Percentiles rank a stretch among this genome's conserved stretches.
Evolutionary conservation across 495 filamentous ascomycete genomes (phyloP).

Genomic region (Trichoderma asperelloides): DNA sequence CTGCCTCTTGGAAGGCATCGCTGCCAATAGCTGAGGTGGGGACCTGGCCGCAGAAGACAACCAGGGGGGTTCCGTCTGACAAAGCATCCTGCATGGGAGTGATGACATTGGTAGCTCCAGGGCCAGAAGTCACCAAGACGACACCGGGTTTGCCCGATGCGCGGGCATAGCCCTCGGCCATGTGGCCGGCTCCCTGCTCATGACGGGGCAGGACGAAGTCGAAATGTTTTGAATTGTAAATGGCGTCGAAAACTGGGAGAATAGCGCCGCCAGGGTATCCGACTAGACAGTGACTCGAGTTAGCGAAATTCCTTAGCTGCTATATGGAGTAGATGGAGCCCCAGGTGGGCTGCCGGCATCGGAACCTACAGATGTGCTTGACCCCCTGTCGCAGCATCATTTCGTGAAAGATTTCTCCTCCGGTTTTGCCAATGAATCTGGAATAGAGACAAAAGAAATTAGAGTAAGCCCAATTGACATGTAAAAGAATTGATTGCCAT

Average conservation of each 20-base stretch:
- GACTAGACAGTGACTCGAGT: conserved; percentile 31
- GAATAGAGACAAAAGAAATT: background rate
- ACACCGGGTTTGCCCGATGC: conserved; percentile 68
- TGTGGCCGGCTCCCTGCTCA: conserved; percentile 74
- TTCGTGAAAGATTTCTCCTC: conserved; percentile 97
- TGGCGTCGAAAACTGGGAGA: conserved; percentile 76
- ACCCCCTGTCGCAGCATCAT: conserved; percentile 94
- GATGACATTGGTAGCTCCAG: conserved; percentile 70
- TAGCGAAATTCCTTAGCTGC: conserved; percentile 7
- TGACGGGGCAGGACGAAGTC: conserved; percentile 67
- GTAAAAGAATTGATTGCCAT: background rate
- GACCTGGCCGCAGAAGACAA: conserved; percentile 75
- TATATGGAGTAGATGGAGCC: background rate
- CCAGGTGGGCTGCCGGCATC: background rate
- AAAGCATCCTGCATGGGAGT: conserved; percentile 74
- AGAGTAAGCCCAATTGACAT: background rate
- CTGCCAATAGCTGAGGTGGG: conserved; percentile 63
- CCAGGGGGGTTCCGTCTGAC: conserved; percentile 69
- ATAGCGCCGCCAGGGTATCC: conserved; percentile 74
- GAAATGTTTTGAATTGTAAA: conserved; percentile 73
- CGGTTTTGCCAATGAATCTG: conserved; percentile 88
- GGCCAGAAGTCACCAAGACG: conserved; percentile 70
- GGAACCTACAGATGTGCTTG: conserved; percentile 76
- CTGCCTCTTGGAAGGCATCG: conserved; percentile 75
- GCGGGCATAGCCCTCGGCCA: conserved; percentile 72